A percentile compares a stretch with the other conserved stretches of the same genome.
phyloP scores from a whole-genome alignment of 306 rosid species.

The Cajanus cajan region DNA sequence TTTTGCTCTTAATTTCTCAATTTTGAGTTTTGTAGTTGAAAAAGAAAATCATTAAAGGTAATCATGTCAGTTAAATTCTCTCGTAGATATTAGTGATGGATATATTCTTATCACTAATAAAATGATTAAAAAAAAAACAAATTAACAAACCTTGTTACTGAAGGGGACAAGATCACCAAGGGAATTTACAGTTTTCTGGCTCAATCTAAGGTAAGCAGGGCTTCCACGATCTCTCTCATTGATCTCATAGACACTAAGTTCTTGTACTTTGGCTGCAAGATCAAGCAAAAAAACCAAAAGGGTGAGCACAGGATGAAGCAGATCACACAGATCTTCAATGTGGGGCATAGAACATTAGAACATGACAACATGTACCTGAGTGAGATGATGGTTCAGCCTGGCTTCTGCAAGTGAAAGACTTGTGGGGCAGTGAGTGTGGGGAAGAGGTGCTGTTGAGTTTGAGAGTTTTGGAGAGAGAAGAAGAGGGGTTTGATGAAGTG shows the following conservation, averaged over 20 bases:
- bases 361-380: conserved; percentile 4
- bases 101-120: too few relatives aligned
- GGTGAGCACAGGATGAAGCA: conserved; percentile 19
- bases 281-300: conserved; percentile 24
- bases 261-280: conserved; percentile 59
- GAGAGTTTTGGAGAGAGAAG: conserved; percentile 28
- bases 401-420: conserved; percentile 47
- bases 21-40: too few relatives aligned
- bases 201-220: conserved; percentile 62
- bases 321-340: not conserved
- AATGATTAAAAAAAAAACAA: not conserved
- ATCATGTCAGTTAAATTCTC: too few relatives aligned
- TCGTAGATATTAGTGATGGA: too few relatives aligned
- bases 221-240: conserved; percentile 74
- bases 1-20: too few relatives aligned
- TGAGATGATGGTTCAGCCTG: conserved; percentile 36
- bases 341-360: not conserved
- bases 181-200: conserved; percentile 59
- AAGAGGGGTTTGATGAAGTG: conserved; percentile 21
- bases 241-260: conserved; percentile 62
- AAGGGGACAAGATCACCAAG: conserved; percentile 77
- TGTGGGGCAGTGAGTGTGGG: conserved; percentile 18
- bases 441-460: conserved; percentile 26
- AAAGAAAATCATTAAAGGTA: too few relatives aligned
- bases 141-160: conserved; percentile 56